phyloP scores from a whole-genome alignment of 1,139 yeast genomes.

The Debaryomyces robertsiae region DNA sequence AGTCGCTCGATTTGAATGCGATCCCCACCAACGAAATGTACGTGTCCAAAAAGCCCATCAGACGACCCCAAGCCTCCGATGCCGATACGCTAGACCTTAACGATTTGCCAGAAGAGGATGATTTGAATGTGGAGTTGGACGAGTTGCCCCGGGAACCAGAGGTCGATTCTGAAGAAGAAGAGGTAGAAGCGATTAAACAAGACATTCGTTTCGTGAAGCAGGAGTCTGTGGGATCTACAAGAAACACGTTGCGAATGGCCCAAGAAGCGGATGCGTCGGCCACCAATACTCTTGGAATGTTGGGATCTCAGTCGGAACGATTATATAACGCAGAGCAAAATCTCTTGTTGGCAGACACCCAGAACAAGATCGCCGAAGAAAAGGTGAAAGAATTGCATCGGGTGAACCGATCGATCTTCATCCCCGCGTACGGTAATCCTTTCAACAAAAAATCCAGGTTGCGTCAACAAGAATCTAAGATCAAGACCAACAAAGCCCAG shows the following conservation, averaged over 20 bases:
- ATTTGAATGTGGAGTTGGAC: slow-evolving; percentile 48
- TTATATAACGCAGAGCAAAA: slow-evolving; percentile 79
- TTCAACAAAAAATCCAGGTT: slow-evolving; percentile 80
- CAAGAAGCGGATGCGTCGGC: slow-evolving; percentile 93
- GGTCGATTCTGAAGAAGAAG: slow-evolving; percentile 71
- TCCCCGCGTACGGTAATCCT: slow-evolving; percentile 82
- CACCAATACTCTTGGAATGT: slow-evolving; percentile 83
- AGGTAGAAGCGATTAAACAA: slow-evolving; percentile 83
- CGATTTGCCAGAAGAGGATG: slow-evolving; percentile 37
- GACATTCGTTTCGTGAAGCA: slow-evolving; percentile 85
- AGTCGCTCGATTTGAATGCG: slow-evolving; percentile 42
- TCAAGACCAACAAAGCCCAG: slow-evolving; percentile 65
- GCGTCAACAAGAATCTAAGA: slow-evolving; percentile 72
- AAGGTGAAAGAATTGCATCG: slow-evolving; percentile 80
- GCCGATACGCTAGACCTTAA: slow-evolving; percentile 38
- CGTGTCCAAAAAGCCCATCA: slow-evolving; percentile 28
- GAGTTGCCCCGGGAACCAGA: slow-evolving; percentile 49
- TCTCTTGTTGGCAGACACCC: slow-evolving; percentile 76
- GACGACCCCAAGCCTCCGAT: slow-evolving; percentile 25
- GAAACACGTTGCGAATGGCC: slow-evolving; percentile 85
- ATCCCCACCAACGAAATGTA: slow-evolving; percentile 42
- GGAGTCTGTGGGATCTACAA: slow-evolving; percentile 81
- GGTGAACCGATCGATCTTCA: slow-evolving; percentile 78
- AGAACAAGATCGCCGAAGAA: slow-evolving; percentile 79
- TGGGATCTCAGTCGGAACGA: slow-evolving; percentile 89